Conservation (phyloP, 2,329 filamentous ascomycete genomes). For the Dothideomycetes sp. region DNA sequence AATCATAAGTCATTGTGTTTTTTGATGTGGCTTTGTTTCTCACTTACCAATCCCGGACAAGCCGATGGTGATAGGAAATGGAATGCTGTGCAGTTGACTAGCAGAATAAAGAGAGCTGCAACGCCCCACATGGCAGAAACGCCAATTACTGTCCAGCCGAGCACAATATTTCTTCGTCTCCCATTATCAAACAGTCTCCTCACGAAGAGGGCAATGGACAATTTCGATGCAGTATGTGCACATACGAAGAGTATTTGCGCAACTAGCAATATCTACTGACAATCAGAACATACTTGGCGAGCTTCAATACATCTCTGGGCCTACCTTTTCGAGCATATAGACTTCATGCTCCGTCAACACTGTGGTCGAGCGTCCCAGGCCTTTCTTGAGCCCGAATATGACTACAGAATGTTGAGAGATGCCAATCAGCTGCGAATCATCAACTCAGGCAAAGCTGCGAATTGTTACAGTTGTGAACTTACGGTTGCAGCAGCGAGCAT, state of each 20-base stretch:
- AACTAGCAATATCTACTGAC: neutral
- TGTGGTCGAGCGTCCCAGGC: constrained; percentile 3
- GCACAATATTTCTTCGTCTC: neutral
- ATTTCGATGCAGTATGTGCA: constrained; percentile 4
- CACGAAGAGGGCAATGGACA: constrained; percentile 8
- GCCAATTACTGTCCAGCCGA: constrained; percentile 1
- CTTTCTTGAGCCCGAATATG: constrained; percentile 3
- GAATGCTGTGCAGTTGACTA: constrained; percentile 1
- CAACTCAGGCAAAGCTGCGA: too few species aligned
- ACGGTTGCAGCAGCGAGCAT: constrained; percentile 5
- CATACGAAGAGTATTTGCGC: constrained; percentile 3
- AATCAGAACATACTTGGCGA: neutral
- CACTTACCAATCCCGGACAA: constrained; percentile 3
- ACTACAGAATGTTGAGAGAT: constrained; percentile 5
- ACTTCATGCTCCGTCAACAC: neutral
- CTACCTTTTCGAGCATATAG: neutral
- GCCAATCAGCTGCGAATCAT: constrained; percentile 2
- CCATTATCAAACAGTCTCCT: constrained; percentile 8
- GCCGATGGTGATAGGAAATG: neutral
- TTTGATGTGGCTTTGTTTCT: too few species aligned
- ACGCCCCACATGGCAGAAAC: constrained; percentile 1
- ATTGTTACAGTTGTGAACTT: too few species aligned
- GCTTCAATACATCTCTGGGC: neutral
- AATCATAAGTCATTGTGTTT: neutral
- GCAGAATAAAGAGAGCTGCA: neutral